These are phyloP conservation scores for Nicotiana knightiana DNA, from an alignment of 257 asterid species.

Conservation along the genomic window DNA sequence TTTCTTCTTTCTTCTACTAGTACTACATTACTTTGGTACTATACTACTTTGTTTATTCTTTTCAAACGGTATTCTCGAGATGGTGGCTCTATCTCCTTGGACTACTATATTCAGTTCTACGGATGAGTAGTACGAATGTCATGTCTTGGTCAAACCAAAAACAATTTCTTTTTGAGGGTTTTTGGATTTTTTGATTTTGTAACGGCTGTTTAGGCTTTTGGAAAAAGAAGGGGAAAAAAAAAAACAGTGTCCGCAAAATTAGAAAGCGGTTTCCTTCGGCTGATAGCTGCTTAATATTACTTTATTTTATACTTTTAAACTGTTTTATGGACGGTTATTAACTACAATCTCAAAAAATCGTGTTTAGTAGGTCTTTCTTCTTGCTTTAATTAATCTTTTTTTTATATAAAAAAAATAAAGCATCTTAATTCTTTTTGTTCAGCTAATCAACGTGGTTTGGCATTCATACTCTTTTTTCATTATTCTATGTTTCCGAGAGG, in stretches of 20 bases:
- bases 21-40: no score
- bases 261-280: background rate
- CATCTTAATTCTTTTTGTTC: background rate
- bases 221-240: background rate
- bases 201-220: slow-evolving; percentile 1
- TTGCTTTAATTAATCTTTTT: background rate
- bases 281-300: background rate
- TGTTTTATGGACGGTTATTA: background rate
- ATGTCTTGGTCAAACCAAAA: background rate
- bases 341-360: background rate
- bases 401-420: no score
- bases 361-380: background rate
- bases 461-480: background rate
- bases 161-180: background rate
- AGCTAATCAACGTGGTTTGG: background rate
- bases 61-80: background rate
- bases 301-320: background rate
- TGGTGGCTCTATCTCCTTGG: background rate
- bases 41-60: background rate
- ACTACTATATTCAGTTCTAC: background rate
- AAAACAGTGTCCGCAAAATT: background rate
- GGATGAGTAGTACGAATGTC: slow-evolving; percentile 2
- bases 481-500: background rate
- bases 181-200: background rate
- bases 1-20: background rate